Conservation (phyloP, 129 eudicot genomes). For the Ambrosia trifida region DNA sequence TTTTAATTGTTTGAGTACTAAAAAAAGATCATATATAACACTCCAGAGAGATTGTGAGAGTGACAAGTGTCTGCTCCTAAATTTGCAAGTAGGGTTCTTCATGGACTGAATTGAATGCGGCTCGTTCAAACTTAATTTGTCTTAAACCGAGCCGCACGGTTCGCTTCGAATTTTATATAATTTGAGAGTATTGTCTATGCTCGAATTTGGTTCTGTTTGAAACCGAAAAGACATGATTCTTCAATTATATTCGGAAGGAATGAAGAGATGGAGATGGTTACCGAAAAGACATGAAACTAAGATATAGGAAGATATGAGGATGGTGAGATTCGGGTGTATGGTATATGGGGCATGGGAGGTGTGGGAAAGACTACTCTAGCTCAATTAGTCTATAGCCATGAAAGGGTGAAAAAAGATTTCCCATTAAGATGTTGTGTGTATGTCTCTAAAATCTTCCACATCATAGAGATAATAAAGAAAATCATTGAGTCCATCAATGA, state of each 20-base stretch:
- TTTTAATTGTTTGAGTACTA: too few species aligned
- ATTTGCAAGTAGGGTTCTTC: too few species aligned
- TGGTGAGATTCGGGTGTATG: neutral
- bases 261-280: neutral
- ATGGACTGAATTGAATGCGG: too few species aligned
- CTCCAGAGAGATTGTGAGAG: too few species aligned
- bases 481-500: neutral
- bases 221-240: neutral
- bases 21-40: too few species aligned
- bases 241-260: neutral
- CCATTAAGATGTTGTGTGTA: neutral
- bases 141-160: too few species aligned
- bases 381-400: constrained; percentile 19
- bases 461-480: neutral
- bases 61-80: too few species aligned
- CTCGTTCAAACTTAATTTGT: too few species aligned
- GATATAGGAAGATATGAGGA: neutral
- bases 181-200: too few species aligned
- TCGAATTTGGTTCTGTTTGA: too few species aligned
- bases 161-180: too few species aligned
- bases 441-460: neutral
- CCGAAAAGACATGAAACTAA: neutral
- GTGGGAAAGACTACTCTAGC: constrained; percentile 17
- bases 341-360: too few species aligned
- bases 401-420: neutral